phyloP scores from a whole-genome alignment of 2,329 filamentous ascomycete genomes.

The Pestalotiopsis sp. region DNA sequence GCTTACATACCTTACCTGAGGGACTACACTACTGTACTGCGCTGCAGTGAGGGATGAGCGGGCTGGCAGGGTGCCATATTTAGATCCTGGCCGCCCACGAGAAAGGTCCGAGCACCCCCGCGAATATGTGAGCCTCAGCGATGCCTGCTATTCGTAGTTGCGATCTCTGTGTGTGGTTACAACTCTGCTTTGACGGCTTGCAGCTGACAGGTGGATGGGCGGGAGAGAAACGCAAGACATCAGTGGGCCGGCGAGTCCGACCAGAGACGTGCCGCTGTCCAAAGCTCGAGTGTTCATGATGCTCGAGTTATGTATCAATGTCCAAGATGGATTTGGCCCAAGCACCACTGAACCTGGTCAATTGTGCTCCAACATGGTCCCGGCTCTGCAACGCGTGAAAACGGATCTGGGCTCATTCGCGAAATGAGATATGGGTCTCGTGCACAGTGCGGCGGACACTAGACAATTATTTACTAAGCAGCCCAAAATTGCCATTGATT shows the following conservation, averaged over 20 bases:
- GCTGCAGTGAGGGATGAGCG: neutral
- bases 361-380: neutral
- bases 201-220: neutral
- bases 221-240: neutral
- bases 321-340: neutral
- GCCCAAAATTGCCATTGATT: neutral
- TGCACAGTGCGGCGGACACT: neutral
- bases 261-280: neutral
- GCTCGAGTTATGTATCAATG: neutral
- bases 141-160: neutral
- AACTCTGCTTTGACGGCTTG: neutral
- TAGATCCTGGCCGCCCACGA: slow-evolving; percentile 5
- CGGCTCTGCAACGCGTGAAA: neutral
- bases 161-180: neutral
- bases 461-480: neutral
- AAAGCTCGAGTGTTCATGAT: neutral
- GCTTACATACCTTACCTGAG: neutral
- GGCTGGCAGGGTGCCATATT: slow-evolving; percentile 1
- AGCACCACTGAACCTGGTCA: neutral
- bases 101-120: slow-evolving; percentile 9
- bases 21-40: neutral
- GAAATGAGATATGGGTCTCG: neutral
- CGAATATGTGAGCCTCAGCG: neutral
- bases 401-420: neutral
- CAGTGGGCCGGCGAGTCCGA: neutral